These are phyloP conservation scores for Pezicula radicicola DNA, from an alignment of 2,329 filamentous ascomycete genomes.

Conservation along the genomic window DNA sequence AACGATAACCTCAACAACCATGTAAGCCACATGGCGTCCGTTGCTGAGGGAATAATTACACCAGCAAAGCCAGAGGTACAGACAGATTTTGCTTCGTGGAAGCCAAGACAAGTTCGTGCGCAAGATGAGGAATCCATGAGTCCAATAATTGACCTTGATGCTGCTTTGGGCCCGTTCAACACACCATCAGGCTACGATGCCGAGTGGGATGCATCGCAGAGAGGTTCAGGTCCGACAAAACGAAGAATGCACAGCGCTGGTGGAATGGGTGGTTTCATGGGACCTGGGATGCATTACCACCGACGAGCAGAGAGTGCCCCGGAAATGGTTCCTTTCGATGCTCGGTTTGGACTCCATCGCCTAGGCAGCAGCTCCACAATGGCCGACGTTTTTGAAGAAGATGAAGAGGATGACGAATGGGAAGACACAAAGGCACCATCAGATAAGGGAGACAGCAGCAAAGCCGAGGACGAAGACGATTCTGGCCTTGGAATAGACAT, in stretches of 20 bases:
- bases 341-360: constrained; percentile 54
- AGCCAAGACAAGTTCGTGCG: constrained; percentile 33
- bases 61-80: constrained; percentile 15
- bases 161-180: constrained; percentile 88
- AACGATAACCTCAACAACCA: constrained; percentile 15
- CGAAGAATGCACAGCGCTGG: constrained; percentile 75
- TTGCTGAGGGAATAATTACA: constrained; percentile 1
- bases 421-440: constrained; percentile 29
- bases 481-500: constrained; percentile 37
- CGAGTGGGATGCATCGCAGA: constrained; percentile 66
- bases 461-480: constrained; percentile 33
- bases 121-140: constrained; percentile 64
- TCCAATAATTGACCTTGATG: constrained; percentile 90
- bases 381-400: constrained; percentile 85
- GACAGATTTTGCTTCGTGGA: constrained; percentile 31
- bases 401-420: constrained; percentile 61
- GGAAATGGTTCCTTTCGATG: constrained; percentile 73
- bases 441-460: constrained; percentile 29
- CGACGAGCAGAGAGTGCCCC: constrained; percentile 78
- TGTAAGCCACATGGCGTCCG: constrained; percentile 2
- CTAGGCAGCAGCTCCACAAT: constrained; percentile 70
- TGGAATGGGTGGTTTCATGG: constrained; percentile 64
- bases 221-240: constrained; percentile 49
- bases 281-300: constrained; percentile 72
- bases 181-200: constrained; percentile 65